Conservation (phyloP, 2,329 filamentous ascomycete genomes). For the Leptographium wingfieldii region DNA sequence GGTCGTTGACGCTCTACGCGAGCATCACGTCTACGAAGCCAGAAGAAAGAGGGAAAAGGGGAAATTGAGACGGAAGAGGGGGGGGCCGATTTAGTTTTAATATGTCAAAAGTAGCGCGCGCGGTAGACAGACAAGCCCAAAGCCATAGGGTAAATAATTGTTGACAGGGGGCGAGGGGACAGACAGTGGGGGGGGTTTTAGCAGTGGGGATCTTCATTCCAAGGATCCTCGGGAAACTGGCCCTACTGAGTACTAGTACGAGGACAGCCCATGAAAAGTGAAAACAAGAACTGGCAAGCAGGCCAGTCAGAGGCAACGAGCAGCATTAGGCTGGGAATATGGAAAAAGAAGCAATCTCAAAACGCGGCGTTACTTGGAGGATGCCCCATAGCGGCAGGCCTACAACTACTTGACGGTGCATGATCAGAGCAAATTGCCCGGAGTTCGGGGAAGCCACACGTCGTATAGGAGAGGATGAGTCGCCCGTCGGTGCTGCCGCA, state of each 20-base stretch:
- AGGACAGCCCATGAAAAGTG: not conserved
- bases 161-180: not conserved
- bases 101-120: constrained; percentile 6
- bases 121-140: not conserved
- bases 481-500: too few relatives aligned
- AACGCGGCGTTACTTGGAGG: not conserved
- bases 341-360: not conserved
- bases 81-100: constrained; percentile 10
- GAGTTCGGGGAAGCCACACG: too few relatives aligned
- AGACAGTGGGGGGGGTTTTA: not conserved
- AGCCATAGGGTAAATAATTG: not conserved
- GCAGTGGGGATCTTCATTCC: constrained; percentile 3
- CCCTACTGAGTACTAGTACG: not conserved
- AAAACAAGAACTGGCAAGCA: not conserved
- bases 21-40: constrained; percentile 8
- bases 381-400: not conserved
- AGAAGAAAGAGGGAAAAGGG: not conserved
- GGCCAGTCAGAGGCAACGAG: not conserved
- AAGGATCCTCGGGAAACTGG: not conserved
- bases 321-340: not conserved
- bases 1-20: constrained; percentile 3
- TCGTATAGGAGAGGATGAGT: too few relatives aligned
- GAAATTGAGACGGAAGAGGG: constrained; percentile 4
- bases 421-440: too few relatives aligned
- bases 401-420: too few relatives aligned